Evolutionary conservation across 768 basidiomycete genomes (phyloP), one percentile per base, ranked within the genome.

Genomic region (Arthromyces matolae): DNA sequence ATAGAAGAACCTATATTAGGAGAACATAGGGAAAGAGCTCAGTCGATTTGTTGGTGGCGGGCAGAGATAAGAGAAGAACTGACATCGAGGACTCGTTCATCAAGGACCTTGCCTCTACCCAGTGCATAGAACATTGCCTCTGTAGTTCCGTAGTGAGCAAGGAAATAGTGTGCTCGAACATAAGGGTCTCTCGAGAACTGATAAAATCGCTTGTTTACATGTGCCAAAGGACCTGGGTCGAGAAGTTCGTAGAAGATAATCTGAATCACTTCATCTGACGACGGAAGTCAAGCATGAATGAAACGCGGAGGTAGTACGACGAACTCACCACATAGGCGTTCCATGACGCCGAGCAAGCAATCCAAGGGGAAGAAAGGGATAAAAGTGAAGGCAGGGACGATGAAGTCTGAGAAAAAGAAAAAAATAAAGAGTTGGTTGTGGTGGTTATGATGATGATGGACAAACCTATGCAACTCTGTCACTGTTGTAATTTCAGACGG

Each of bases 101-200:
- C 80, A 39, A 89, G 60, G 31, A 87, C 67, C 62, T 75, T 83
- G 16, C 86, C 86, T 49, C 84, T 74, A 16, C 84, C 82, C 51
- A 90, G 66, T n/a, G 87, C 87, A 70, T 80, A 78, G 62, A 79
- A 90, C 58, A 89, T 66, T 42, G 86, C 86, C 58, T 88, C 78
- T 42, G 78, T 75, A 40, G 69, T 71, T 20, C 88, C 88, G 66
- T 86, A 80, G 56, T 86, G 84, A 54, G 73, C 67, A 56, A 90
- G 77, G 64, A 90, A 89, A 66, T 89, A 90, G 60, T 78, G 79
- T 8, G 87, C 85, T 54, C 86, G 77, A 54, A 86, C 79, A 61
- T 87, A 89, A 48, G 86, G 78, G 66, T 86, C 86, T 64, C 76
- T 76, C 9, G 84, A 81, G 66, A 89, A 80, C 9, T 68, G 60